Evolutionary conservation across 1,139 yeast genomes (phyloP), one percentile per base, ranked within the genome.

Genomic region (Trichomonascaceae sp.): DNA sequence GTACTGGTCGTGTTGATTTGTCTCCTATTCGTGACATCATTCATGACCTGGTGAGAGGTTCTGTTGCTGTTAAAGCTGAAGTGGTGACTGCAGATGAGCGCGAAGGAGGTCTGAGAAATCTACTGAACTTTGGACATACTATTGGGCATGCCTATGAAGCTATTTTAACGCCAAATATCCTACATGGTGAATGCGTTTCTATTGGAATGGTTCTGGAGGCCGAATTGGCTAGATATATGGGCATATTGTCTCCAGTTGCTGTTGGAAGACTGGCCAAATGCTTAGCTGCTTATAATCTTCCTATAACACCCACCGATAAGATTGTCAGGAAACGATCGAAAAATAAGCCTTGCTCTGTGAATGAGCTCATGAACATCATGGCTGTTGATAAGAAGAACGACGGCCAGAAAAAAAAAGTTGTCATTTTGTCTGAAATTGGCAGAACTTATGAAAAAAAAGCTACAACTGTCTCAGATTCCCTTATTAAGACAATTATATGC

Each of bases 141-240:
- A 91, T 93, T 64, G 99, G 99, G 47, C 99, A 93, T 70, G 99
- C 99, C 24, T 90, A 87, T 62, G 99, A 93, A 74, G 99, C 99
- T 15, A 83, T 95, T 39, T 78, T 93, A 60, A 90, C 98, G 3
- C 99, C 99, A 8, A 90, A 91, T 69, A 95, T 96, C 18, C 78
- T 93, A 49, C 99, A 93, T 64, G 99, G 99, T 57, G 99, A 93
- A 71, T 93, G 99, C 78, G 99, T 93, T 18, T 80, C 98, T 9
- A 80, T 93, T 59, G 99, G 99, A 60, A 87, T 91, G 83, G 84
- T 95, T 45, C 80, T 84, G 64, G 99, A 93, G 71, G 99, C 98
- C 1, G 99, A 93, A 71, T 78, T 93, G 60, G 80, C 97, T 22
- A 82, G 99, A 67, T 89, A 87, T 70, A 76, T 88, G 66, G 98